Base-by-base conservation (phyloP, 352 stramenopile genomes). In the Thalassiosira allenii region DNA sequence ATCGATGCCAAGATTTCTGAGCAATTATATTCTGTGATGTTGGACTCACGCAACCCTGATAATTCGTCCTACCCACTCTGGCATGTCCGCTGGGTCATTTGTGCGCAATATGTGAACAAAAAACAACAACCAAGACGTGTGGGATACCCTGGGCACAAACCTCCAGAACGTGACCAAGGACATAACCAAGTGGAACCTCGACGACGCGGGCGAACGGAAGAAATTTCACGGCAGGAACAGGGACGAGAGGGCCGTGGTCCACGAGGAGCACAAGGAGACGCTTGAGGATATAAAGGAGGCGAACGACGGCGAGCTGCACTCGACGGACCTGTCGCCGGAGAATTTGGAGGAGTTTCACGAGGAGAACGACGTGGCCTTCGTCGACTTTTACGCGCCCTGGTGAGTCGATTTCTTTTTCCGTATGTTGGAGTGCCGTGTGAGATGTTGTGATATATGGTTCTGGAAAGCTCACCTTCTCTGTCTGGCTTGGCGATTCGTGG, bases 151-250 rank as follows among this genome's bases (percentile, higher is more conserved):
- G 54, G 97, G 97, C 69, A 98, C 96, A 51, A 97, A 98, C 73
- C 95, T 96, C 79, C 95, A 98, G 88, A 99, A 99, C 90, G 97
- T 99, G 81, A 99, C 97, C 72, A 98, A 97, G 79, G 98, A 99
- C 86, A 97, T 99, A 58, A 96, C 97, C 89, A 99, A 99, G 91
- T 98, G 89, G 79, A 96, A 97, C 64, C 83, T 94, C 43, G 94
- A 98, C 41, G 91, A 96, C 54, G 88, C 96, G 65, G 92, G 95
- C 11, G 84, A 92, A 75, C 93, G 93, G 8, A 75, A 89, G 40
- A 80, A 90, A 14, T 95, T 93, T 74, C 79, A 86, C 59, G 91
- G 91, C 40, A 71, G 92, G n/a, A 96, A 96, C 79, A 65, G 81
- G 2, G 85, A 94, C 68, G 78, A 91, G 53, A 66, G 89, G 11